phyloP scores from a whole-genome alignment of 2,329 filamentous ascomycete species.

The Geosmithia flava region DNA sequence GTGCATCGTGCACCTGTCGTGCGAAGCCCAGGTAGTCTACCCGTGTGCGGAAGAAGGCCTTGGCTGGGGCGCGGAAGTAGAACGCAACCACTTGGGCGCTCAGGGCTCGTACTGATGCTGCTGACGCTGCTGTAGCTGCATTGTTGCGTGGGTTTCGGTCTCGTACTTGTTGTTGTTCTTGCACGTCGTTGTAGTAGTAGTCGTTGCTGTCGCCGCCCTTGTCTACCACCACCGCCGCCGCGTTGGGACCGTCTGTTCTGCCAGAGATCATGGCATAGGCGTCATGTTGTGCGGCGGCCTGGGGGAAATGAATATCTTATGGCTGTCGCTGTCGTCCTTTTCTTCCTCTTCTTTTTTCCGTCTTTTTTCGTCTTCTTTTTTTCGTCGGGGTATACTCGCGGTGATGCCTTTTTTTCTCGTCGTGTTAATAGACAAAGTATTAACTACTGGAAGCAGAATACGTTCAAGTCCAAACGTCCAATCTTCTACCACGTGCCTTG shows the following conservation, averaged over 20 bases:
- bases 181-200: too few species aligned
- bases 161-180: constrained; percentile 8
- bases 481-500: too few species aligned
- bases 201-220: constrained; percentile 8
- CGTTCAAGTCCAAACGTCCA: too few species aligned
- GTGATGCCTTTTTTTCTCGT: too few species aligned
- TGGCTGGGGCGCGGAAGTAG: constrained; percentile 83
- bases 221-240: constrained; percentile 39
- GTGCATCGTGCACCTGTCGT: constrained; percentile 36
- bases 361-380: too few species aligned
- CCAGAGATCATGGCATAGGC: constrained; percentile 17
- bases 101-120: constrained; percentile 71
- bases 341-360: neutral
- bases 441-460: too few species aligned
- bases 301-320: neutral
- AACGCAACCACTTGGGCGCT: constrained; percentile 78
- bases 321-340: neutral
- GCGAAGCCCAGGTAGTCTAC: constrained; percentile 68
- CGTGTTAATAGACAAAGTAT: too few species aligned
- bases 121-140: constrained; percentile 62
- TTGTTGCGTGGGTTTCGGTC: constrained; percentile 38
- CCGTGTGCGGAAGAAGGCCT: constrained; percentile 81
- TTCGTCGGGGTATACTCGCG: too few species aligned
- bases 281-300: constrained; percentile 13
- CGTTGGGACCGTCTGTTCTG: constrained; percentile 22